Evolutionary conservation across 2,329 filamentous ascomycete genomes (phyloP), one percentile per base, ranked within the genome.

Genomic region (Colletotrichum tofieldiae): DNA sequence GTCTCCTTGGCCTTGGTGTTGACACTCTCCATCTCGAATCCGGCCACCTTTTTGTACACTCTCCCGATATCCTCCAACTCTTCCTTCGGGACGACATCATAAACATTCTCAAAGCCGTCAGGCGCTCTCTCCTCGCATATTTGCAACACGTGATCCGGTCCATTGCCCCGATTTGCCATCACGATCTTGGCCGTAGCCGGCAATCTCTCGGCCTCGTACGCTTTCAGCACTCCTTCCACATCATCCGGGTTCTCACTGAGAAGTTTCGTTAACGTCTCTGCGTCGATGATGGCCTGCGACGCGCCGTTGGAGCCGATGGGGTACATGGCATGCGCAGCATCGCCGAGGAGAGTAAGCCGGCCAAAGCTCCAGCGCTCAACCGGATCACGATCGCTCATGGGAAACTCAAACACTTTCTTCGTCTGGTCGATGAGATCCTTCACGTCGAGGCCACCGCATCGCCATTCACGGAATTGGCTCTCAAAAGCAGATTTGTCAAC

Each of bases 221-320:
- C 63, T 39, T 61, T 61, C 47, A 67, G 41, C 49, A 47, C 67
- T 9, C 37, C 41, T 32, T 56, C 55, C 1, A 67, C 56, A 5
- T 71, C 63, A 1, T 18, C 67, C 23, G 16, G 23, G 5, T 9
- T 65, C 61, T 54, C 61, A 9, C 35, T 35, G 16, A 70, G 61
- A 29, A 32, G 26, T n/a, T 45, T 60, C 16, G 54, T 61, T 54
- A 70, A 45, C 32, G 61, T 60, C 54, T 65, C 67, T 5, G 67
- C 67, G 12, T 70, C 61, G 8, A 70, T 70, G 18, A 70, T 65
- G n/a, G 51, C 61, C 29, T 70, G 67, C 8, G 61, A 70, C 9
- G 72, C 72, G n/a, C 74, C 74, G 59, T 76, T 75, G 9, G 74
- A 73, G 20, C 74, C 75, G 55, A 75, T 75, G 9, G 74, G 75